phyloP scores from a whole-genome alignment of 331 rosid species.

The Malus hybrid region DNA sequence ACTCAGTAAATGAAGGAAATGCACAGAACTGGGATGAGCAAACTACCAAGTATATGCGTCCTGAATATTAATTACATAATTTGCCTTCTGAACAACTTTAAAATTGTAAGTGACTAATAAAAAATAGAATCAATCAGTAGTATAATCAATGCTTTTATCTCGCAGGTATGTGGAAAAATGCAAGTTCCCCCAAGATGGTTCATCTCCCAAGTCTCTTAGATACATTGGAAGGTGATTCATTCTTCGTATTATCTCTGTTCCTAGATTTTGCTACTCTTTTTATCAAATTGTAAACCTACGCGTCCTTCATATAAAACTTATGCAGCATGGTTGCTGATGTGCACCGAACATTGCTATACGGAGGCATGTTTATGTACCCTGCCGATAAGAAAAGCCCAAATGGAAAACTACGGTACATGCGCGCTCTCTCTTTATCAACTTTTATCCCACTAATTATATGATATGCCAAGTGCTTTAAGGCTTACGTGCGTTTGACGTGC shows the following conservation, averaged over 20 bases:
- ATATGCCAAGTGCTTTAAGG: too few species aligned
- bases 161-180: conserved; percentile 69
- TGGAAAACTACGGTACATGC: conserved; percentile 73
- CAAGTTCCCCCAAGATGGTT: conserved; percentile 79
- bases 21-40: conserved; percentile 90
- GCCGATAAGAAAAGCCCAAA: conserved; percentile 84
- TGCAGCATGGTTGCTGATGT: conserved; percentile 95
- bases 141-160: too few species aligned
- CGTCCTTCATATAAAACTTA: too few species aligned
- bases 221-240: conserved; percentile 70
- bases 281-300: too few species aligned
- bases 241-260: too few species aligned
- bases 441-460: too few species aligned
- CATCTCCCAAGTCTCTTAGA: conserved; percentile 78
- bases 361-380: conserved; percentile 85
- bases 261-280: too few species aligned
- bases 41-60: conserved; percentile 42
- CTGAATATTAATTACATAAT: too few species aligned
- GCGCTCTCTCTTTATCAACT: too few species aligned
- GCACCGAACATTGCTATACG: conserved; percentile 87
- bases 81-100: background rate
- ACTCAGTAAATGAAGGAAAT: conserved; percentile 96
- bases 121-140: too few species aligned
- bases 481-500: too few species aligned
- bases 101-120: too few species aligned